Evolutionary conservation across 2,329 filamentous ascomycete genomes (phyloP), one percentile per base, ranked within the genome.

Genomic region (Aureobasidium sp.): DNA sequence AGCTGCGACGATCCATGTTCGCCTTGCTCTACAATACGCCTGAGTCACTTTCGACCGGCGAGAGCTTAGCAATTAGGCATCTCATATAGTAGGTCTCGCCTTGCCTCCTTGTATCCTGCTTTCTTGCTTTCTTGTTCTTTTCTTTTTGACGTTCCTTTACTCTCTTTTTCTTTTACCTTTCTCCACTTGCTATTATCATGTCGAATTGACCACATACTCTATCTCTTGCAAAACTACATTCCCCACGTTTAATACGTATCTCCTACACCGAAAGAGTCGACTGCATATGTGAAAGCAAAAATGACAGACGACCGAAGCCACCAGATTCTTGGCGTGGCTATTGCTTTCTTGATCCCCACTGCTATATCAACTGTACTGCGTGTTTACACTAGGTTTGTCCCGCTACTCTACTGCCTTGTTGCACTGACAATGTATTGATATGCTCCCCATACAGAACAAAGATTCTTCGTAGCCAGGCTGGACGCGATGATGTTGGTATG

Each of bases 271-370:
- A 51, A 1, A 27, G 1, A 25, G 9, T 27, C 32, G 5, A 25
- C 11, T 32, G 32, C 30, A 47, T 29, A 39, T 34, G 32, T 6
- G 9, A 21, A 11, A 37, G n/a, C 16, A 49, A 3, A 41, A 25
- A 61, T 61, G 59, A 51, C 44, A 14, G 53, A 62, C 10, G 47
- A 62, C 11, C 44, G 61, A 45, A 39, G 53, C 39, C 36, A 39
- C 13, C 54, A 59, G 27, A 53, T 64, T 32, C 48, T 64, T 29
- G 63, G 61, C 16, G 53, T 74, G 8, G 72, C 71, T 37, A 66
- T 72, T 37, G 63, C 72, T n/a, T 76, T 77, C 66, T 70, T 76
- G 59, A 58, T 72, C 8, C 64, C 76, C 16, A 70, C 74, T 62
- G 76, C 73, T 70, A 60, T 73, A 6, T 70, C 73, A 9, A 70